These are phyloP conservation scores for Cenococcum geophilum DNA, from an alignment of 495 filamentous ascomycete genomes.

Conservation along the genomic window DNA sequence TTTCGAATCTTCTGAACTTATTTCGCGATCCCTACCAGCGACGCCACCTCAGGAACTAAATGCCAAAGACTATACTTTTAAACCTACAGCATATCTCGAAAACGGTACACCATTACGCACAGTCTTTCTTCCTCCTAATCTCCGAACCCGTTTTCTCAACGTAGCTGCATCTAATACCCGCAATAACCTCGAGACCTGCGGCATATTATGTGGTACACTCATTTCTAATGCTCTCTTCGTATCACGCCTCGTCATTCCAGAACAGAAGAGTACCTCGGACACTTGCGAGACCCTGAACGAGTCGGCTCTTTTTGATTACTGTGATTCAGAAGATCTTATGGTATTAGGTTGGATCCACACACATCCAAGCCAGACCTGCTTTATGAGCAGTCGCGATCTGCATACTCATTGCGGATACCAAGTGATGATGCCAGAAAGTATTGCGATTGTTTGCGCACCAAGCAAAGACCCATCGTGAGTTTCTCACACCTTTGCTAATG, in stretches of 20 bases:
- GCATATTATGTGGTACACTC: constrained; percentile 82
- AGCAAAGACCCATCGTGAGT: constrained; percentile 66
- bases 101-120: constrained; percentile 79
- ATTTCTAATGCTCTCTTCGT: constrained; percentile 93
- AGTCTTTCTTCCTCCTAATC: constrained; percentile 70
- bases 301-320: constrained; percentile 75
- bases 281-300: constrained; percentile 93
- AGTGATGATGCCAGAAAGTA: constrained; percentile 87
- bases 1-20: constrained; percentile 5
- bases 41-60: constrained; percentile 32
- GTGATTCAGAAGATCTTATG: constrained; percentile 75
- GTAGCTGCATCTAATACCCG: constrained; percentile 69
- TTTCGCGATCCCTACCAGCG: constrained; percentile 2
- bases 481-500: not conserved
- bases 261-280: constrained; percentile 81
- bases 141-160: constrained; percentile 66
- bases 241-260: constrained; percentile 77
- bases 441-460: constrained; percentile 94
- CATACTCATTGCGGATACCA: constrained; percentile 94
- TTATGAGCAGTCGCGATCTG: constrained; percentile 90
- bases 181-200: constrained; percentile 85
- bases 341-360: constrained; percentile 98
- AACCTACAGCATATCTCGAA: constrained; percentile 79
- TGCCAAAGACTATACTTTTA: constrained; percentile 61
- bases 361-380: constrained; percentile 92